A percentile compares a stretch with the other conserved stretches of the same genome.
Evolutionary conservation across 805 yeast species (phyloP).

Genomic region (Suhomyces pyralidae): DNA sequence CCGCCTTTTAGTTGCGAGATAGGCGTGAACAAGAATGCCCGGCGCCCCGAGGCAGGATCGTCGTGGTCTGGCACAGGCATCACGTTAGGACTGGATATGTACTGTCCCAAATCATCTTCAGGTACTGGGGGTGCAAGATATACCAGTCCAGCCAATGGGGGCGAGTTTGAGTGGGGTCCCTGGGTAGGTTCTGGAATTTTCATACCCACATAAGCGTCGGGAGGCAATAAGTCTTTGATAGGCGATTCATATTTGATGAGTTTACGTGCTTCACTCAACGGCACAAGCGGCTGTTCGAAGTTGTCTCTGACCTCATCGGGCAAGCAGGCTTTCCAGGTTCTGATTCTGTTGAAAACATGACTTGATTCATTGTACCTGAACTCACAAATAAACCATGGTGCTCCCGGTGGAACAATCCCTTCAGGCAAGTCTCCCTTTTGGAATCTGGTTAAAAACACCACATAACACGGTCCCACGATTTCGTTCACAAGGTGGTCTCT

Average conservation of each 20-base stretch:
- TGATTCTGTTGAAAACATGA: slow-evolving; percentile 85
- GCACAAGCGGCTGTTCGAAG: slow-evolving; percentile 73
- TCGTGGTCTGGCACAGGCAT: slow-evolving; percentile 38
- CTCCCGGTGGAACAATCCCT: slow-evolving; percentile 59
- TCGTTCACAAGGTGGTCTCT: slow-evolving; percentile 90
- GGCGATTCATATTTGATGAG: slow-evolving; percentile 83
- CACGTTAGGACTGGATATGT: slow-evolving; percentile 42
- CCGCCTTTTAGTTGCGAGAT: slow-evolving; percentile 41
- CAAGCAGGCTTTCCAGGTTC: slow-evolving; percentile 98
- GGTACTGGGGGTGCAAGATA: slow-evolving; percentile 71
- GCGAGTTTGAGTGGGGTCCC: slow-evolving; percentile 76
- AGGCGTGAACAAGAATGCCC: slow-evolving; percentile 44
- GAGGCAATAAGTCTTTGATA: slow-evolving; percentile 69
- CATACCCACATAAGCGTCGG: slow-evolving; percentile 68
- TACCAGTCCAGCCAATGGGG: slow-evolving; percentile 93
- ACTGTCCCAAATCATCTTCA: slow-evolving; percentile 81
- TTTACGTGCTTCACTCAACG: slow-evolving; percentile 62
- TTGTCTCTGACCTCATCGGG: slow-evolving; percentile 92
- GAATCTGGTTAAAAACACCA: slow-evolving; percentile 89
- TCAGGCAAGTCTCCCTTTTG: slow-evolving; percentile 89
- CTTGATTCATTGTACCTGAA: slow-evolving; percentile 89
- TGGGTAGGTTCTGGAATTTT: slow-evolving; percentile 79
- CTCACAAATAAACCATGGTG: slow-evolving; percentile 91
- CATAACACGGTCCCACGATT: slow-evolving; percentile 90
- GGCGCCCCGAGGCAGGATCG: slow-evolving; percentile 32